Percentiles rank a stretch among this genome's conserved stretches.
Conservation (phyloP, 352 stramenopile species). For the Globisporangium sylvaticum region DNA sequence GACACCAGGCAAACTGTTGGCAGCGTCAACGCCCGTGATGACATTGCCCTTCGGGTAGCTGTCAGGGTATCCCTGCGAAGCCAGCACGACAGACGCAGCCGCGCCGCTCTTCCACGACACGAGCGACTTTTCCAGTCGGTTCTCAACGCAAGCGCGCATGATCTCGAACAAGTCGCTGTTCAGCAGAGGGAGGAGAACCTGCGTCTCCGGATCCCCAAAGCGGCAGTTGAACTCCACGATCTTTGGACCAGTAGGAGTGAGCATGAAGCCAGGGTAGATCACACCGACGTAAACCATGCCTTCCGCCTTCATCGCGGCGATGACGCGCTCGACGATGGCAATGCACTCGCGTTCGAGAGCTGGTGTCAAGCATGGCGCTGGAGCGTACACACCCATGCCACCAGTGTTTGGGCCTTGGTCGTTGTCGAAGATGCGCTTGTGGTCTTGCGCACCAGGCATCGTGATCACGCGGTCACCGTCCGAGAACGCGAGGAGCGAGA, state of each 20-base stretch:
- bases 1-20: constrained; percentile 78
- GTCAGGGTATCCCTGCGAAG: constrained; percentile 97
- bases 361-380: constrained; percentile 94
- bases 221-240: constrained; percentile 99
- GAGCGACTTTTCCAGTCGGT: constrained; percentile 84
- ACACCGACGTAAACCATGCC: constrained; percentile 98
- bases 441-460: constrained; percentile 98
- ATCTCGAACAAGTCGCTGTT: constrained; percentile 98
- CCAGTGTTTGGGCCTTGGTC: constrained; percentile 98
- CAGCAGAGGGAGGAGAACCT: constrained; percentile 97
- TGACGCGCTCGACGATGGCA: constrained; percentile 70
- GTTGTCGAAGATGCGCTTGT: constrained; percentile 98
- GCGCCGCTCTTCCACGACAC: constrained; percentile 89
- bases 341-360: constrained; percentile 92
- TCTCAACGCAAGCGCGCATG: constrained; percentile 94
- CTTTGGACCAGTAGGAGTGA: constrained; percentile 86
- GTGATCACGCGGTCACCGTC: constrained; percentile 94
- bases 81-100: constrained; percentile 95
- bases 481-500: constrained; percentile 97
- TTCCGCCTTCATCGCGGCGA: constrained; percentile 88
- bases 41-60: constrained; percentile 97
- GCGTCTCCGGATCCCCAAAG: constrained; percentile 99
- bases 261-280: constrained; percentile 99
- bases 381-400: constrained; percentile 98
- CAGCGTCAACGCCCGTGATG: constrained; percentile 91